Conservation (phyloP, 768 basidiomycete genomes). For the Tricholoma saponaceum region DNA sequence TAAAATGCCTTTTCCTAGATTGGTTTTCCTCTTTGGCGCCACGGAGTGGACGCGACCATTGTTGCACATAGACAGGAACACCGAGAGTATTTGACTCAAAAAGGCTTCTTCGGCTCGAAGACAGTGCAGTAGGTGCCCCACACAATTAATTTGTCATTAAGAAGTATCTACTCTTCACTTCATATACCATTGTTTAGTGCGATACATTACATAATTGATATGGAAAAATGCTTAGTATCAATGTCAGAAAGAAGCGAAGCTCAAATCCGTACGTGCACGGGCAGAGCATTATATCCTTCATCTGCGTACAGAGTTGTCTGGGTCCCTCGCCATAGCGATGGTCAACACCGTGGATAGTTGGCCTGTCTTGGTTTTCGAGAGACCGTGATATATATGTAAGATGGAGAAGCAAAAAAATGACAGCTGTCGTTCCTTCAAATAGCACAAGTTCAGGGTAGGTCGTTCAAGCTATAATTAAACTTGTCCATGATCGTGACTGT, state of each 20-base stretch:
- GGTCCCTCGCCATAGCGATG: conserved; percentile 72
- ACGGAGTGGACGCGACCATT: conserved; percentile 46
- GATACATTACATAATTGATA: not conserved
- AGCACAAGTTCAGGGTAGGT: conserved; percentile 34
- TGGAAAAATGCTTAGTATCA: no score
- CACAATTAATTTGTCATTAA: not conserved
- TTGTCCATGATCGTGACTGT: not conserved
- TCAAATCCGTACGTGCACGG: conserved; percentile 21
- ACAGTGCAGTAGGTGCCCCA: not conserved
- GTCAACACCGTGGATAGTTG: conserved; percentile 38
- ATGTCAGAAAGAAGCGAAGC: conserved; percentile 62
- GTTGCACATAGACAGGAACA: conserved; percentile 44
- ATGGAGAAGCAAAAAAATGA: conserved; percentile 22
- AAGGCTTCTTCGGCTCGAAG: conserved; percentile 38
- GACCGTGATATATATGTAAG: conserved; percentile 53
- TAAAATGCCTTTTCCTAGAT: conserved; percentile 32
- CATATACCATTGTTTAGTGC: not conserved
- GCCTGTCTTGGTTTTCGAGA: conserved; percentile 68
- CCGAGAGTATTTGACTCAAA: conserved; percentile 34
- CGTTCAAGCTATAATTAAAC: not conserved
- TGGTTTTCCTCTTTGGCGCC: conserved; percentile 49
- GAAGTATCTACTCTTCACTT: not conserved
- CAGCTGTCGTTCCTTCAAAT: not conserved
- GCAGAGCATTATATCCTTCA: conserved; percentile 72
- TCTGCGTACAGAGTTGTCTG: conserved; percentile 43